Base-by-base conservation (phyloP, 2,329 filamentous ascomycete species). In the Cladorrhinum sp. region DNA sequence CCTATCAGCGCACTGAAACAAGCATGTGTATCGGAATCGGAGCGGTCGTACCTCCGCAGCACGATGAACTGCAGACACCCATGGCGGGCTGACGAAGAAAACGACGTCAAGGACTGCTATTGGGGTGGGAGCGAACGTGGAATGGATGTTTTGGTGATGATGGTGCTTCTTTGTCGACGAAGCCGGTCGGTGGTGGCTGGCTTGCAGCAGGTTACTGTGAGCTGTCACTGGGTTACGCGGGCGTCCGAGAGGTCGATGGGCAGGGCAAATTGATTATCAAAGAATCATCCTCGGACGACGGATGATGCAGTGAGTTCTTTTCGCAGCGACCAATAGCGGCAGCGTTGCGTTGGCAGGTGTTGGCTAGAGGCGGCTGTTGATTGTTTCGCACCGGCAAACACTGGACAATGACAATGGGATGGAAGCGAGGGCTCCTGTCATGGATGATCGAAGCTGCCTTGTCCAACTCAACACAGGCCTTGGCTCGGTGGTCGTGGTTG, bases 11-110 rank as follows among this genome's bases (percentile, higher is more conserved):
- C 24, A 53, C n/a, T 20, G 38, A 29, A 5, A 29, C 36, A 20
- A 20, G 24, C 29, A 52, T 20, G 16, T 29, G 2, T 16, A 50
- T 1, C 7, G 24, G 16, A 36, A n/a, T 54, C 13, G 50, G 56
- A 23, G 49, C 24, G 49, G 23, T 56, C 60, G 48, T 74, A 82
- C 80, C 78, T 78, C 81, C 82, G 74, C 84, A 87, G 77, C 85
- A 87, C 27, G 51, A 58, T 66, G 82, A 85, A 74, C 79, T 81
- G 76, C 82, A 83, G 77, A 79, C 77, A 73, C 81, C 85, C 85
- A 88, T 88, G 75, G 77, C 77, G 65, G 64, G 63, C 62, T 61
- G 60, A 63, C 59, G 53, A 20, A 16, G n/a, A 7, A 45, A 57
- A 24, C 18, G 53, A 57, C 48, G 54, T 32, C 61, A 55, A 48